Conservation (phyloP, 352 stramenopile species). For the Globisporangium viniferum region DNA sequence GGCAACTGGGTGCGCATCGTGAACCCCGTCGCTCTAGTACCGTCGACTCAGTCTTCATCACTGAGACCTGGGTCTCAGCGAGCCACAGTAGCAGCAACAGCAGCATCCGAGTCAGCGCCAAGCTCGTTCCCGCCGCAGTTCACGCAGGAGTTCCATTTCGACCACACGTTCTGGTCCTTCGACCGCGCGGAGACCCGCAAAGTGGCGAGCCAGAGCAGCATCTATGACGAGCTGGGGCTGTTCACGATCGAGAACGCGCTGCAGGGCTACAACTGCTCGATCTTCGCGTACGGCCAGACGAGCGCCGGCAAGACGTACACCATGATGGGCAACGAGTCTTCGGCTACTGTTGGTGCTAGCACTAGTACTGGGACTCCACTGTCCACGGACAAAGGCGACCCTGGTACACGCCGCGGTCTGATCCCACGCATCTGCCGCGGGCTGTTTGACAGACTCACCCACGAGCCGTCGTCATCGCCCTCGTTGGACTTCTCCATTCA, state of each 20-base stretch:
- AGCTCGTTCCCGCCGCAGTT: slow-evolving; percentile 44
- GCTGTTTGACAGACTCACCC: slow-evolving; percentile 47
- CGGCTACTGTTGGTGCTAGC: background rate
- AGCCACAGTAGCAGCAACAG: background rate
- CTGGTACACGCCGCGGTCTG: slow-evolving; percentile 28
- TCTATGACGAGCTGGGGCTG: slow-evolving; percentile 60
- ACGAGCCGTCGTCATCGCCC: slow-evolving; percentile 16
- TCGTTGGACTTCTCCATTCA: slow-evolving; percentile 29
- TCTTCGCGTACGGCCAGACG: slow-evolving; percentile 76
- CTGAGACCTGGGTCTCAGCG: background rate
- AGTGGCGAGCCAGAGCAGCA: slow-evolving; percentile 42
- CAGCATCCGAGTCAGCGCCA: background rate
- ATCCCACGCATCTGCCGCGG: slow-evolving; percentile 63
- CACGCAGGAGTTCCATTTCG: slow-evolving; percentile 69
- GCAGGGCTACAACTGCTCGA: slow-evolving; percentile 68
- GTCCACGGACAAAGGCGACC: background rate
- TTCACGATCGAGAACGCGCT: slow-evolving; percentile 53
- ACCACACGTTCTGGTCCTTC: slow-evolving; percentile 77
- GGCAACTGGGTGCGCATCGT: slow-evolving; percentile 53
- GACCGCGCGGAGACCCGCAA: slow-evolving; percentile 27
- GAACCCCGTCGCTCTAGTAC: slow-evolving; percentile 46
- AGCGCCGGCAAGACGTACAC: slow-evolving; percentile 73
- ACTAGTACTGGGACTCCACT: slow-evolving; percentile 5
- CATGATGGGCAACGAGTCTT: slow-evolving; percentile 43
- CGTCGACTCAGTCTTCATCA: background rate